Conservation (phyloP, 495 filamentous ascomycete genomes). For the Tuber microsphaerosporum region DNA sequence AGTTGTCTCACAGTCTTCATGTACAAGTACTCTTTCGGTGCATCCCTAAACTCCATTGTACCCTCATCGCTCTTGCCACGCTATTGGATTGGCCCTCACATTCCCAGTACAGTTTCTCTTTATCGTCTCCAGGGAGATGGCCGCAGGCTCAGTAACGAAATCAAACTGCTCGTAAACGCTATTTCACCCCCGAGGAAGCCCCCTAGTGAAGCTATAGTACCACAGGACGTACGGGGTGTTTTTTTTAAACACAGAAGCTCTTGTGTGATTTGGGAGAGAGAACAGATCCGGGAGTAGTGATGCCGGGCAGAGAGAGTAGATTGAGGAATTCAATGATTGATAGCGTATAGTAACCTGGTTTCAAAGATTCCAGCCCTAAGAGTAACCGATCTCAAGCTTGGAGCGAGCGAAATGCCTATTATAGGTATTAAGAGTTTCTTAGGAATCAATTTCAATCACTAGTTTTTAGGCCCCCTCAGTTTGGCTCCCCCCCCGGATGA, state of each 20-base stretch:
- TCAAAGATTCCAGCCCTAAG: no score
- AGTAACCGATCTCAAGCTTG: no score
- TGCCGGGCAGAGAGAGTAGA: no score
- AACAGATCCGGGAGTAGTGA: no score
- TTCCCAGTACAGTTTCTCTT: conserved; percentile 46
- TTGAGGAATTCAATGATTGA: no score
- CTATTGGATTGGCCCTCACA: conserved; percentile 51
- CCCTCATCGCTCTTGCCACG: conserved; percentile 12
- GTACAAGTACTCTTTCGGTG: conserved; percentile 49
- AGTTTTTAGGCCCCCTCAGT: neutral
- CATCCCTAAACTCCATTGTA: conserved; percentile 6
- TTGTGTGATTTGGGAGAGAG: no score
- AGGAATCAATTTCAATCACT: neutral
- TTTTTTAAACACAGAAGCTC: no score
- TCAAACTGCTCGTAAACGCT: conserved; percentile 54
- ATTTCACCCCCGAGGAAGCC: conserved; percentile 48
- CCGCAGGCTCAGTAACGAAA: conserved; percentile 50
- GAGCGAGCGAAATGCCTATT: no score
- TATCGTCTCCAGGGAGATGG: conserved; percentile 24
- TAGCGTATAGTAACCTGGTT: no score
- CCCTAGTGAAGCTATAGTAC: conserved; percentile 10
- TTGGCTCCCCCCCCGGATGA: neutral
- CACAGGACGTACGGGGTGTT: no score
- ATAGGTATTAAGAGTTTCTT: no score
- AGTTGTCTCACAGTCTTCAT: conserved; percentile 47